A percentile compares a stretch with the other conserved stretches of the same genome.
Conservation (phyloP, 768 basidiomycete species). For the Jaapia argillacea region DNA sequence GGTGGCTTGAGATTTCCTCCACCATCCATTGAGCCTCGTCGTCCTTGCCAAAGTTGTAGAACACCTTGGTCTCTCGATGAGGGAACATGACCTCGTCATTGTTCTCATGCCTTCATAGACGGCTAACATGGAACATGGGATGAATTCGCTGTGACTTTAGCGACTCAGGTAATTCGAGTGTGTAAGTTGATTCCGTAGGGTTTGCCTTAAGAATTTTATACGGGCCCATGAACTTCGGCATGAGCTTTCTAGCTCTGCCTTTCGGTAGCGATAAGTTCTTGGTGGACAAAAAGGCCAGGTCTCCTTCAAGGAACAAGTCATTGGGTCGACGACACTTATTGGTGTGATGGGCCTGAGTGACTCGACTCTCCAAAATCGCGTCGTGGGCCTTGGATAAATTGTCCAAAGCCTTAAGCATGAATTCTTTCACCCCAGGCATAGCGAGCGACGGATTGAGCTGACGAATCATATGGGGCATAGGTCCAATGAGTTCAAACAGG, state of each 20-base stretch:
- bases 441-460: not conserved
- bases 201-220: constrained; percentile 16
- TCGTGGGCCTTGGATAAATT: constrained; percentile 7
- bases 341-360: not conserved
- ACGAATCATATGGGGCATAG: not conserved
- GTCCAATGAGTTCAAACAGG: constrained; percentile 6
- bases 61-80: constrained; percentile 11
- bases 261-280: constrained; percentile 25
- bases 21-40: constrained; percentile 26
- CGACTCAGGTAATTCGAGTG: constrained; percentile 19
- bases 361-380: constrained; percentile 5
- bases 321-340: constrained; percentile 8
- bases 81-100: constrained; percentile 28
- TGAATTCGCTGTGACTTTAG: constrained; percentile 18
- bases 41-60: constrained; percentile 25
- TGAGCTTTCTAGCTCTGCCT: constrained; percentile 21
- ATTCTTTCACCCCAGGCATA: constrained; percentile 1
- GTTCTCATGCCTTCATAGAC: constrained; percentile 17
- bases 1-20: too few species aligned
- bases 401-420: not conserved
- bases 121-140: constrained; percentile 23
- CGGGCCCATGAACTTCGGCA: constrained; percentile 29
- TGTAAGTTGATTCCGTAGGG: constrained; percentile 17
- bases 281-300: constrained; percentile 25
- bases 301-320: constrained; percentile 10